phyloP scores from a whole-genome alignment of 352 stramenopile species.

The Pythium dissotocum region DNA sequence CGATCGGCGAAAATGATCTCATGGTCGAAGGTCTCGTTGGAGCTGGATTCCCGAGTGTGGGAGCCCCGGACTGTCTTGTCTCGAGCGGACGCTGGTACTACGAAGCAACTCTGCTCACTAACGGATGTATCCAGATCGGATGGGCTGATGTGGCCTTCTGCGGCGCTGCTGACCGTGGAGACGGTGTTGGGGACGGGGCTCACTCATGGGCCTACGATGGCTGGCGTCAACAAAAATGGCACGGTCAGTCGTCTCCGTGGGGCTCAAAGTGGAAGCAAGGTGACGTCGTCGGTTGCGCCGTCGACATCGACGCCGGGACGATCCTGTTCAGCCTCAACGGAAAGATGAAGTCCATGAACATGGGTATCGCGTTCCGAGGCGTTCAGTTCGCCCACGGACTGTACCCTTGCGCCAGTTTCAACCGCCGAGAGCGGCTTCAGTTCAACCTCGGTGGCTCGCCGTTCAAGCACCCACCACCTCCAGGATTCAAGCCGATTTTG shows the following conservation, averaged over 20 bases:
- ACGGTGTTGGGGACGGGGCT: conserved; percentile 91
- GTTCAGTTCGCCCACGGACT: conserved; percentile 82
- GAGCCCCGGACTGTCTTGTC: conserved; percentile 78
- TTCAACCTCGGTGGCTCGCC: conserved; percentile 86
- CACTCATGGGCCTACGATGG: conserved; percentile 94
- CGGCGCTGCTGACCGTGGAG: conserved; percentile 81
- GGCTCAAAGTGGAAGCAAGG: conserved; percentile 91
- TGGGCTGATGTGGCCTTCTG: conserved; percentile 91
- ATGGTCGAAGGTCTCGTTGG: conserved; percentile 86
- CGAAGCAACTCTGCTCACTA: conserved; percentile 91
- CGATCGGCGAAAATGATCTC: conserved; percentile 79
- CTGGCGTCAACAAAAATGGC: conserved; percentile 91
- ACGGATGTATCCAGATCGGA: conserved; percentile 94
- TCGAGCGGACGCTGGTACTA: conserved; percentile 88
- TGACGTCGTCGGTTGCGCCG: conserved; percentile 89
- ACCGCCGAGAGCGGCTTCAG: conserved; percentile 80
- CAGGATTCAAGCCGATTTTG: conserved; percentile 80
- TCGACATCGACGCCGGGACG: conserved; percentile 85
- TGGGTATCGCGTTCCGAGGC: conserved; percentile 83
- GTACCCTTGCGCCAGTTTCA: conserved; percentile 88
- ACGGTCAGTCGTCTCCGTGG: conserved; percentile 84
- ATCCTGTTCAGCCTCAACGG: conserved; percentile 93
- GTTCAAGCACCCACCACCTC: conserved; percentile 76
- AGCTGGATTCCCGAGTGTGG: conserved; percentile 85
- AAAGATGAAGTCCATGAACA: conserved; percentile 83